Evolutionary conservation across 2,329 filamentous ascomycete species (phyloP), one percentile per base, ranked within the genome.

Genomic region (Polytolypa hystricis): DNA sequence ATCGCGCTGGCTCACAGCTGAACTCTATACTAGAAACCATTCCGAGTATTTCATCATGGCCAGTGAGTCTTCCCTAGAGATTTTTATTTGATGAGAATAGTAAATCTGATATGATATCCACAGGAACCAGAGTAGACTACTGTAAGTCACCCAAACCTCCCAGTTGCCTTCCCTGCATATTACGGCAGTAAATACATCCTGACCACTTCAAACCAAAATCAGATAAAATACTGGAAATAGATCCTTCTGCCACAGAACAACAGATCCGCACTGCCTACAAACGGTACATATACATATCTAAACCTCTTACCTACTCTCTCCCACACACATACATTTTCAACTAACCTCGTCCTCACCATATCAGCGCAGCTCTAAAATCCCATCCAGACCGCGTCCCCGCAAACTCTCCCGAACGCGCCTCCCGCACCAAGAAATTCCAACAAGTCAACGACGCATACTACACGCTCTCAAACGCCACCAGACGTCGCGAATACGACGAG

Each of bases 181-280:
- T n/a, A n/a, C n/a, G n/a, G n/a, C n/a, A n/a, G n/a, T n/a, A n/a
- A n/a, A n/a, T 38, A 33, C 26, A 11, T n/a, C n/a, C n/a, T n/a
- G n/a, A n/a, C n/a, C n/a, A n/a, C n/a, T n/a, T n/a, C n/a, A n/a
- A n/a, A 11, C 20, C n/a, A 38, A 34, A 23, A 31, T 37, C 45
- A 87, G 83, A 89, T 64, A 76, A 73, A 34, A 73, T 82, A 45
- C 77, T 94, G 33, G 81, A 81, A 45, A 61, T 94, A 42, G 57
- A 78, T 35, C 73, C 84, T 23, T 80, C 72, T 48, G 86, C 89
- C 21, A 81, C 77, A 0, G 75, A 79, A 41, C 77, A 86, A 52
- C 82, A 96, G 57, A 80, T 98, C 55, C 82, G 89, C 50, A 82
- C 84, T 69, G 91, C 87, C 34, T 98, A 96, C 70, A 98, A 98